Evolutionary conservation across 108 stramenopile species (phyloP).

Genomic region (Cylindrotheca closterium): DNA sequence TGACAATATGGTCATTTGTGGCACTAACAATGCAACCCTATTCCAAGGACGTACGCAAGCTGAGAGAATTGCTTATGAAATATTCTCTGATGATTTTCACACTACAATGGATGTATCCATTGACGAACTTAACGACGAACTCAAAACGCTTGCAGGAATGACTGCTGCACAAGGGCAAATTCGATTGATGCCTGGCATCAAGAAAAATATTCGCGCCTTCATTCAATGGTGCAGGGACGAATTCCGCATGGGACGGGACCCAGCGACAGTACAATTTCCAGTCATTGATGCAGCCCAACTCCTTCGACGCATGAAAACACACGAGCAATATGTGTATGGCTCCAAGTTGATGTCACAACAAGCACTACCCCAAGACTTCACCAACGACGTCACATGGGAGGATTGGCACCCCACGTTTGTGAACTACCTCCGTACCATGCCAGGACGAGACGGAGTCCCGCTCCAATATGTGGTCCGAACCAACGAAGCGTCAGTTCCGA

Average conservation of each 20-base stretch:
- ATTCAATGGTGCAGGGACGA: slow-evolving; percentile 3
- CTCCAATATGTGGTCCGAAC: background rate
- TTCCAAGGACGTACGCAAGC: slow-evolving; percentile 4
- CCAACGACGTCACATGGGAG: background rate
- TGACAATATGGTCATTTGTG: slow-evolving; percentile 6
- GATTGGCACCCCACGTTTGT: background rate
- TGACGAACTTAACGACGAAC: background rate
- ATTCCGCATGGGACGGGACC: background rate
- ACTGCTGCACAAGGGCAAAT: slow-evolving; percentile 9
- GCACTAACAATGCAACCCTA: background rate
- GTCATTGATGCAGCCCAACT: background rate
- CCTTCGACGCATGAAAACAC: background rate
- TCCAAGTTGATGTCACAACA: background rate
- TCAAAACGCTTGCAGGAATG: background rate
- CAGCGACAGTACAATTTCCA: background rate
- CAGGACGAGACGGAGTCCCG: background rate
- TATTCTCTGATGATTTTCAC: slow-evolving; percentile 6
- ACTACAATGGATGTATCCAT: background rate
- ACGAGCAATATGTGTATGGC: background rate
- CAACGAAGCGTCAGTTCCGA: background rate
- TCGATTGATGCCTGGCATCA: slow-evolving; percentile 2
- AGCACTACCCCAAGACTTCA: background rate
- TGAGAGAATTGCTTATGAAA: slow-evolving; percentile 1
- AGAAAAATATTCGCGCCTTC: slow-evolving; percentile 2
- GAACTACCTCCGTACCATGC: background rate